A percentile compares a stretch with the other conserved stretches of the same genome.
phyloP scores from a whole-genome alignment of 768 basidiomycete genomes.

The Tulasnella sp. region DNA sequence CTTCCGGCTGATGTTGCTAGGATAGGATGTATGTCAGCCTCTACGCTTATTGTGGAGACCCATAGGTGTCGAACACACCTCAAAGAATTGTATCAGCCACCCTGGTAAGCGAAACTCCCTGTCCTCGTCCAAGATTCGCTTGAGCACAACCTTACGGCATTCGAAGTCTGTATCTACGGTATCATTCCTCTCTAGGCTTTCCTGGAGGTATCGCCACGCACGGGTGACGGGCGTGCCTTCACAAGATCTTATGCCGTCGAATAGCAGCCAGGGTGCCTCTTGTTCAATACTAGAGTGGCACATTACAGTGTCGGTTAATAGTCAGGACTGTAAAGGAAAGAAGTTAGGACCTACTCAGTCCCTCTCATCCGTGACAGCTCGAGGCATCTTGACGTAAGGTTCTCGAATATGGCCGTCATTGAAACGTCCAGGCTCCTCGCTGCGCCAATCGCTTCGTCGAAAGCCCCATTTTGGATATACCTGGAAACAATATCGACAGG shows the following conservation, averaged over 20 bases:
- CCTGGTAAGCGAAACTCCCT: constrained; percentile 50
- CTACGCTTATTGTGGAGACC: neutral
- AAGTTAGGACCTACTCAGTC: neutral
- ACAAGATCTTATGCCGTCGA: constrained; percentile 73
- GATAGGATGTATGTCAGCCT: neutral
- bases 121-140: constrained; percentile 63
- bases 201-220: constrained; percentile 82
- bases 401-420: constrained; percentile 76
- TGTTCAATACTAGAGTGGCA: neutral
- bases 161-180: constrained; percentile 53
- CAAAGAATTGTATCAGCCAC: constrained; percentile 71
- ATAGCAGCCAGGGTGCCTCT: constrained; percentile 53
- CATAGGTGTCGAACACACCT: constrained; percentile 34
- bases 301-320: neutral
- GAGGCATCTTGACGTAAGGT: constrained; percentile 68
- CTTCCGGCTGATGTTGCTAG: constrained; percentile 68
- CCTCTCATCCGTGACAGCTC: constrained; percentile 56
- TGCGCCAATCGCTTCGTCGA: constrained; percentile 66
- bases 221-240: constrained; percentile 67
- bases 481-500: constrained; percentile 56
- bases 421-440: constrained; percentile 71
- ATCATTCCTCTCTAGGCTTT: constrained; percentile 71
- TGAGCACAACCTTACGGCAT: constrained; percentile 67
- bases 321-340: neutral
- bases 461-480: constrained; percentile 67